Conservation (phyloP, 495 filamentous ascomycete species). For the Podospora fimiseda region DNA sequence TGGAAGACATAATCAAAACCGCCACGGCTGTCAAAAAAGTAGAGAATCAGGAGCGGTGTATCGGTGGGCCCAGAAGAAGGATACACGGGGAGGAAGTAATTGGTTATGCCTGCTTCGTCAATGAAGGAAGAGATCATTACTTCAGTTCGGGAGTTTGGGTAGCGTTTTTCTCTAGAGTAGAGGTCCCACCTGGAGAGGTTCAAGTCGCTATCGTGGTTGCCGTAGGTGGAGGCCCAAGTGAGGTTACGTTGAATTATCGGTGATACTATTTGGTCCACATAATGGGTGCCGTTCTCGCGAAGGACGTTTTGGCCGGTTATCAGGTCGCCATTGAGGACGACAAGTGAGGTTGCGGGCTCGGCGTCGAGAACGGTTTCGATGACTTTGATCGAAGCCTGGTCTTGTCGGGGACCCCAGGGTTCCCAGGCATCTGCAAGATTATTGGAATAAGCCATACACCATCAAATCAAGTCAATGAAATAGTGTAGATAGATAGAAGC, state of each 20-base stretch:
- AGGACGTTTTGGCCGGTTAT: slow-evolving; percentile 64
- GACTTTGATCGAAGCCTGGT: slow-evolving; percentile 52
- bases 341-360: slow-evolving; percentile 49
- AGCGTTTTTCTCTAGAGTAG: slow-evolving; percentile 48
- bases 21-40: slow-evolving; percentile 71
- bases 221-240: slow-evolving; percentile 64
- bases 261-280: slow-evolving; percentile 55
- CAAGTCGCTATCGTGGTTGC: slow-evolving; percentile 63
- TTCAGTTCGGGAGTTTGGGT: slow-evolving; percentile 48
- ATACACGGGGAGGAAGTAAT: slow-evolving; percentile 58
- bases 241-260: slow-evolving; percentile 47
- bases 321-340: slow-evolving; percentile 68
- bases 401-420: slow-evolving; percentile 54
- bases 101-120: slow-evolving; percentile 54
- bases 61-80: neutral
- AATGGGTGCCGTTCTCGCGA: slow-evolving; percentile 49
- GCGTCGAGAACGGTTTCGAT: slow-evolving; percentile 54
- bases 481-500: too few species aligned
- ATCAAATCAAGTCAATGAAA: slow-evolving; percentile 3
- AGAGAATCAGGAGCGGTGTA: slow-evolving; percentile 43
- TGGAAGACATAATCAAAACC: slow-evolving; percentile 49
- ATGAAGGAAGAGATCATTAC: slow-evolving; percentile 29
- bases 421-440: slow-evolving; percentile 47
- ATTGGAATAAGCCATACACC: too few species aligned
- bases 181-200: slow-evolving; percentile 53